These are phyloP conservation scores for Astrothelium subdiscretum DNA, from an alignment of 495 filamentous ascomycete species.

Conservation along the genomic window DNA sequence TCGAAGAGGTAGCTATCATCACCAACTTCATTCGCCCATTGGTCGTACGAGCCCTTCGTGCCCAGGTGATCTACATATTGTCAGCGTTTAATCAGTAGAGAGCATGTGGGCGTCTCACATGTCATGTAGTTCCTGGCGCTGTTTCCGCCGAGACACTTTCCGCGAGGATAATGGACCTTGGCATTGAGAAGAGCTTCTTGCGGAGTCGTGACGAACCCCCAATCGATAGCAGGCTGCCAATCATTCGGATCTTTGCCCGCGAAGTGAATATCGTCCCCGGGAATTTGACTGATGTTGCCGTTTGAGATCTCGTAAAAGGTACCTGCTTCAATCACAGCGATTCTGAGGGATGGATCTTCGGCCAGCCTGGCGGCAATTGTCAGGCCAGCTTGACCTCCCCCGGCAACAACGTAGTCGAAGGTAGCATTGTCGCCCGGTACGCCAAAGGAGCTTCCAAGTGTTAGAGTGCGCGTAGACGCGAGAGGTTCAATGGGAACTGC, in stretches of 20 bases:
- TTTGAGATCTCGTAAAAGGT: conserved; percentile 6
- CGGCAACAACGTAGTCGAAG: conserved; percentile 14
- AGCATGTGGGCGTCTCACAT: neutral
- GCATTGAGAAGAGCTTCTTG: conserved; percentile 4
- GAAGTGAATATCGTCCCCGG: conserved; percentile 7
- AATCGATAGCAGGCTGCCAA: conserved; percentile 16
- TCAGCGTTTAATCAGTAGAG: neutral
- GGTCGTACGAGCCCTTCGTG: conserved; percentile 32
- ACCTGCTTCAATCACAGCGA: conserved; percentile 11
- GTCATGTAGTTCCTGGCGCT: conserved; percentile 14
- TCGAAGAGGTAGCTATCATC: conserved; percentile 44
- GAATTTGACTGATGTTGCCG: conserved; percentile 6
- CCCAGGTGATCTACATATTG: conserved; percentile 22
- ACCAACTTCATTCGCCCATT: conserved; percentile 46
- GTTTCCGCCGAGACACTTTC: conserved; percentile 17
- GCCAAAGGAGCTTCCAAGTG: too few species aligned
- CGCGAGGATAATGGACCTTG: conserved; percentile 18
- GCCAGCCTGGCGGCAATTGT: neutral
- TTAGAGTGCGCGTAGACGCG: too few species aligned
- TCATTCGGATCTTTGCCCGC: neutral
- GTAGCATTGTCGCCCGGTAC: too few species aligned
- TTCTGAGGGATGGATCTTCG: neutral
- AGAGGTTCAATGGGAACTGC: too few species aligned
- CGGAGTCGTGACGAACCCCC: conserved; percentile 13
- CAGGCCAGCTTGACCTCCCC: conserved; percentile 10